Conservation (phyloP, 208 protist genomes). For the Wallacemonas sp. region DNA sequence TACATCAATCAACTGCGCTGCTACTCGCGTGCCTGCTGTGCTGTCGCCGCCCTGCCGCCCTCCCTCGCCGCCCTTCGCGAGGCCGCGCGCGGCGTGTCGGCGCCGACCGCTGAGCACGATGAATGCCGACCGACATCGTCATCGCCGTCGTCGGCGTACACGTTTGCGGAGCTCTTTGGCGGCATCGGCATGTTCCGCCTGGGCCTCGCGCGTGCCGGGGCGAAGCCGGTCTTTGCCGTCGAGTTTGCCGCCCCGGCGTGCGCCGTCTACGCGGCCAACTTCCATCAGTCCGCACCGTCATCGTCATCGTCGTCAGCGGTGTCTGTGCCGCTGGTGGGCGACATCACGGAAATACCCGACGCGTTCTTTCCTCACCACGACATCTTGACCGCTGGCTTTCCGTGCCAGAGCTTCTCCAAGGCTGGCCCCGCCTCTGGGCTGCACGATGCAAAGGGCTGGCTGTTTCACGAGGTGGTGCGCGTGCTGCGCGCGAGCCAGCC, state of each 20-base stretch:
- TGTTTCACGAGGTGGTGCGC: constrained; percentile 83
- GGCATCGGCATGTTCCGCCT: constrained; percentile 87
- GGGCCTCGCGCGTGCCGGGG: constrained; percentile 62
- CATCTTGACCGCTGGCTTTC: constrained; percentile 81
- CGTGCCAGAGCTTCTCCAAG: constrained; percentile 85
- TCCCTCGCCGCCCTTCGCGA: constrained; percentile 31
- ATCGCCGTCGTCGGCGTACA: constrained; percentile 41
- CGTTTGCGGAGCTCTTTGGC: constrained; percentile 88
- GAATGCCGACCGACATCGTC: too few species aligned
- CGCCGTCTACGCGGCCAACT: constrained; percentile 63
- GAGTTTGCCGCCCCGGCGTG: constrained; percentile 51
- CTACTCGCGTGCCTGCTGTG: constrained; percentile 53
- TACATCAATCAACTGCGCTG: constrained; percentile 45
- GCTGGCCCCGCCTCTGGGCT: constrained; percentile 53
- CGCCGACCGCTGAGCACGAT: too few species aligned
- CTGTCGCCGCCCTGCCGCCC: constrained; percentile 27
- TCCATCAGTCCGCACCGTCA: too few species aligned
- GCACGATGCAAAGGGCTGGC: constrained; percentile 47
- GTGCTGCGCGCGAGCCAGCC: constrained; percentile 47
- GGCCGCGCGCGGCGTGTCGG: background rate
- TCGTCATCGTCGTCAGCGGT: too few species aligned
- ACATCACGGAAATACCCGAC: constrained; percentile 68
- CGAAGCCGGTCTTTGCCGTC: constrained; percentile 61
- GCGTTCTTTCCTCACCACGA: constrained; percentile 70
- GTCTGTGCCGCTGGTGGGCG: constrained; percentile 44